Conservation (phyloP, 139 green algal species). For the Yamagishiella unicocca region DNA sequence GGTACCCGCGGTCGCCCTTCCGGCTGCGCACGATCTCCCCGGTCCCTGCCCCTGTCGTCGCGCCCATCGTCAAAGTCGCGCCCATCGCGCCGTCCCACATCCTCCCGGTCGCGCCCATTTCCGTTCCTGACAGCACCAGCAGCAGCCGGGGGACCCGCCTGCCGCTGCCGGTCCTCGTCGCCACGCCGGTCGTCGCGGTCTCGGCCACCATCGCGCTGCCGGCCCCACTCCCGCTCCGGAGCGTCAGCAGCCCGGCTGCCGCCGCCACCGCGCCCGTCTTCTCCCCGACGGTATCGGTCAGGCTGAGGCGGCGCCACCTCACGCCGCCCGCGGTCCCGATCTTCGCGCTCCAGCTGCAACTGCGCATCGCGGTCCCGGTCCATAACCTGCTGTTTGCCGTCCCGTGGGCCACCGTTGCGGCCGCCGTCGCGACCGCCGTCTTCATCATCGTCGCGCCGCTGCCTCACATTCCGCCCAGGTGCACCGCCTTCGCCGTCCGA, state of each 20-base stretch:
- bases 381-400: neutral
- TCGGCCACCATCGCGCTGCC: neutral
- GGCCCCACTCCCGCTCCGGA: neutral
- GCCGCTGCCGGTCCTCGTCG: neutral
- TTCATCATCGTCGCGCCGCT: neutral
- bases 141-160: too few species aligned
- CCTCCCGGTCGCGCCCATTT: neutral
- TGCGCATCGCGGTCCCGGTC: neutral
- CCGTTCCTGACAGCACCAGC: neutral
- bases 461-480: neutral
- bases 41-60: neutral
- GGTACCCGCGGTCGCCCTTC: neutral
- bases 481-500: neutral
- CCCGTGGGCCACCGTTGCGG: neutral
- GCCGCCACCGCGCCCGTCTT: neutral
- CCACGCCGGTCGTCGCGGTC: neutral
- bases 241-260: neutral
- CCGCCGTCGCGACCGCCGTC: neutral
- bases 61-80: neutral
- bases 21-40: neutral
- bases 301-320: neutral
- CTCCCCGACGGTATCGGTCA: neutral
- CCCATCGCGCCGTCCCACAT: neutral
- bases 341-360: neutral
- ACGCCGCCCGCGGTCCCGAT: neutral